Percentiles rank a stretch among this genome's conserved stretches.
phyloP scores from a whole-genome alignment of 176 grass and related monocot species.

The Hordeum vulgare region DNA sequence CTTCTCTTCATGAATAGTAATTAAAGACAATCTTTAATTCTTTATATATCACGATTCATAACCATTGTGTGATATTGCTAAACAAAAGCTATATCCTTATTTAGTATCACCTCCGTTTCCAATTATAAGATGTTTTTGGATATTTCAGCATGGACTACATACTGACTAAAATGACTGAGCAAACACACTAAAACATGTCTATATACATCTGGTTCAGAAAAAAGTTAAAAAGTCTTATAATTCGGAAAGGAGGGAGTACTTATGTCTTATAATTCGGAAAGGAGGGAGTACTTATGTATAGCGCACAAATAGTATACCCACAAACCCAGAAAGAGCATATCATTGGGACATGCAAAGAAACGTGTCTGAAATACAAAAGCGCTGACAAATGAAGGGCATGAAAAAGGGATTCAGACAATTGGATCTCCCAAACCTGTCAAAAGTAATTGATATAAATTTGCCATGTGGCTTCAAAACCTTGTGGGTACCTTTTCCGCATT shows the following conservation, averaged over 20 bases:
- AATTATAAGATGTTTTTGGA: too few relatives aligned
- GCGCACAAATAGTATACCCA: not conserved
- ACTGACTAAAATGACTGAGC: too few relatives aligned
- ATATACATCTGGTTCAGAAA: too few relatives aligned
- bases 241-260: too few relatives aligned
- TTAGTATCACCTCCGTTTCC: too few relatives aligned
- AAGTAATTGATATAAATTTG: slow-evolving; percentile 73
- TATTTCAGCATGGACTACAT: too few relatives aligned
- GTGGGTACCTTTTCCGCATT: slow-evolving; percentile 78
- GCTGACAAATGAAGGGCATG: not conserved
- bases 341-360: not conserved
- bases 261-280: too few relatives aligned
- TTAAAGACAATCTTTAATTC: not conserved
- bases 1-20: not conserved
- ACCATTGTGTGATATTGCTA: not conserved
- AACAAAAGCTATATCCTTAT: not conserved
- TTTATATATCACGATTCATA: not conserved
- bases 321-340: not conserved
- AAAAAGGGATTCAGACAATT: not conserved
- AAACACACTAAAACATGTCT: too few relatives aligned
- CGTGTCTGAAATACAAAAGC: not conserved
- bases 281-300: too few relatives aligned
- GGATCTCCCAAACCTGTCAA: slow-evolving; percentile 63
- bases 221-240: too few relatives aligned
- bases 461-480: slow-evolving; percentile 76